Conservation (phyloP, 1,284 basidiomycete species). For the Leccinum huronense region DNA sequence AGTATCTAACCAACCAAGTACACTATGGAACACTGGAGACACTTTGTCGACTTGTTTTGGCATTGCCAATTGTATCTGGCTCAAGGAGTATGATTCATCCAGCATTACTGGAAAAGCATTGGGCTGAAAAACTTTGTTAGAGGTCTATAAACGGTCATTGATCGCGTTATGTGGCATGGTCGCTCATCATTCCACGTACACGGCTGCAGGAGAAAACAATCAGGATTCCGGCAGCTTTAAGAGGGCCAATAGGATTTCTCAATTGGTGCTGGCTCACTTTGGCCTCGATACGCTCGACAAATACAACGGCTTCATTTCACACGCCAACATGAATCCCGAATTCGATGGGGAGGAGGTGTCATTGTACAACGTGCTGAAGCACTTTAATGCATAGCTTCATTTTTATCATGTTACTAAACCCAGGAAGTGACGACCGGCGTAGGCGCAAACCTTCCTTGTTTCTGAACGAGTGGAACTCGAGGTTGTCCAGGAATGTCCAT, state of each 20-base stretch:
- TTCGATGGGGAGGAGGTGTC: background rate
- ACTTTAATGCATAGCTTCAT: background rate
- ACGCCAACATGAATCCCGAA: background rate
- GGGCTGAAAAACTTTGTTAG: background rate
- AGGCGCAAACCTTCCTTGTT: no score
- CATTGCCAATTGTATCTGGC: background rate
- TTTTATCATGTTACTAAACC: no score
- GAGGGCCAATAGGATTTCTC: background rate
- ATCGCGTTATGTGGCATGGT: slow-evolving; percentile 1
- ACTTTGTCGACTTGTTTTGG: background rate
- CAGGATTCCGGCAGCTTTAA: background rate
- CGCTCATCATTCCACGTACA: background rate
- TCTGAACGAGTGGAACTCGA: no score
- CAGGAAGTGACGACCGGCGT: no score
- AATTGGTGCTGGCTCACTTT: background rate
- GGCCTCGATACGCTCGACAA: background rate
- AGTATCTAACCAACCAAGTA: background rate
- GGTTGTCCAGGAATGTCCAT: no score
- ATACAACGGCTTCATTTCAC: background rate
- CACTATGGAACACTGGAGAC: background rate
- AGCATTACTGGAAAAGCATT: background rate
- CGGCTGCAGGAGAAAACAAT: background rate
- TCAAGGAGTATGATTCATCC: background rate
- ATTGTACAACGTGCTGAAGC: background rate
- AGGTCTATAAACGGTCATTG: background rate